These are phyloP conservation scores for Graphium sp. DNA, from an alignment of 2,329 filamentous ascomycete genomes.

Conservation along the genomic window DNA sequence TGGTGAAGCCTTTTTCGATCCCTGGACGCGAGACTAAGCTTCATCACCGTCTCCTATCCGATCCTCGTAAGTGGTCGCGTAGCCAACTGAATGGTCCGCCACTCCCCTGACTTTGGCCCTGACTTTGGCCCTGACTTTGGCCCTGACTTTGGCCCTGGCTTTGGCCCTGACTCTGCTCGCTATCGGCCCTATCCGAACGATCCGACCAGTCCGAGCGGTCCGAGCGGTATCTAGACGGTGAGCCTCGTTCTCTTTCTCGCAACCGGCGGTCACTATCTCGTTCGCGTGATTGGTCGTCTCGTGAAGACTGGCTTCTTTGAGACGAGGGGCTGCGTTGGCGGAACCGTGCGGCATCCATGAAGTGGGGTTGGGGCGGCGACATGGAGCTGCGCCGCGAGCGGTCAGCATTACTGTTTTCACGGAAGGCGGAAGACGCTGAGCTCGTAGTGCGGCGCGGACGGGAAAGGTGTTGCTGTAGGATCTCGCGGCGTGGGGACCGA, in stretches of 20 bases:
- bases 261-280: too few species aligned
- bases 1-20: not conserved
- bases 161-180: too few species aligned
- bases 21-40: too few species aligned
- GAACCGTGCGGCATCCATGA: constrained; percentile 1
- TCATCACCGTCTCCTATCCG: not conserved
- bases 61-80: constrained; percentile 2
- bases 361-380: constrained; percentile 2
- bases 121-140: too few species aligned
- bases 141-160: too few species aligned
- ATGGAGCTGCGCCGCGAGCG: constrained; percentile 4
- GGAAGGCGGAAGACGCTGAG: not conserved
- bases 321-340: constrained; percentile 3
- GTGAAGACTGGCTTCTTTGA: constrained; percentile 2
- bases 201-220: too few species aligned
- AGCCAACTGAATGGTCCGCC: constrained; percentile 2
- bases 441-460: not conserved
- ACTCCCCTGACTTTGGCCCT: constrained; percentile 1
- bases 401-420: too few species aligned
- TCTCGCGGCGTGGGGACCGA: too few species aligned
- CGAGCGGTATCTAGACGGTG: too few species aligned
- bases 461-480: too few species aligned
- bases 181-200: too few species aligned
- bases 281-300: not conserved
- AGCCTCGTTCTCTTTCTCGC: too few species aligned